A percentile compares a stretch with the other conserved stretches of the same genome.
These are phyloP conservation scores for Castanea mollissima DNA, from an alignment of 306 rosid species.

Conservation along the genomic window DNA sequence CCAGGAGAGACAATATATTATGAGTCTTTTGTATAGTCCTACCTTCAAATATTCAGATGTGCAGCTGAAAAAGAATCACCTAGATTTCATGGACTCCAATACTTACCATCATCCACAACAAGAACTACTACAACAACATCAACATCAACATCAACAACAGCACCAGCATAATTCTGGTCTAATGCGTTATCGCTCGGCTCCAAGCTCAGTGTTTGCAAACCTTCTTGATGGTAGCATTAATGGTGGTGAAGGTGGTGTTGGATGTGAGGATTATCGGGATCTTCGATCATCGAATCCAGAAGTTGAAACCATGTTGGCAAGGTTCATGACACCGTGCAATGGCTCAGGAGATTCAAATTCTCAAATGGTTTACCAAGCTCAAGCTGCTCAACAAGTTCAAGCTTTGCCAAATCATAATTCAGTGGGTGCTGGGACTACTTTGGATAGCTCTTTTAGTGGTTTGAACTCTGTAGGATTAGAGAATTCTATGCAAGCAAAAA, in stretches of 20 bases:
- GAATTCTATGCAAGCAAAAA: conserved; percentile 32
- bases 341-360: conserved; percentile 35
- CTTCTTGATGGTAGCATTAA: conserved; percentile 26
- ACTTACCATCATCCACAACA: conserved; percentile 30
- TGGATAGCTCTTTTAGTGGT: conserved; percentile 41
- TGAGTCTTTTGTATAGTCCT: conserved; percentile 56
- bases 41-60: conserved; percentile 35
- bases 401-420: conserved; percentile 23
- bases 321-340: conserved; percentile 48
- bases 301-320: conserved; percentile 46
- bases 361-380: conserved; percentile 41
- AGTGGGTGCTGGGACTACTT: conserved; percentile 19
- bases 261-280: conserved; percentile 25
- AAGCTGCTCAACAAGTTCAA: conserved; percentile 32
- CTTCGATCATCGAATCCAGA: conserved; percentile 56
- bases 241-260: conserved; percentile 19
- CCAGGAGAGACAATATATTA: conserved; percentile 9
- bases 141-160: conserved; percentile 1
- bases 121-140: neutral
- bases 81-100: conserved; percentile 52
- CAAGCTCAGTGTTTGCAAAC: conserved; percentile 44
- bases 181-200: conserved; percentile 56
- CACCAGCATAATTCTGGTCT: conserved; percentile 45
- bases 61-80: conserved; percentile 48
- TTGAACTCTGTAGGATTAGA: conserved; percentile 31